These are phyloP conservation scores for Penicillium brevicompactum DNA, from an alignment of 2,329 filamentous ascomycete genomes.

Conservation along the genomic window DNA sequence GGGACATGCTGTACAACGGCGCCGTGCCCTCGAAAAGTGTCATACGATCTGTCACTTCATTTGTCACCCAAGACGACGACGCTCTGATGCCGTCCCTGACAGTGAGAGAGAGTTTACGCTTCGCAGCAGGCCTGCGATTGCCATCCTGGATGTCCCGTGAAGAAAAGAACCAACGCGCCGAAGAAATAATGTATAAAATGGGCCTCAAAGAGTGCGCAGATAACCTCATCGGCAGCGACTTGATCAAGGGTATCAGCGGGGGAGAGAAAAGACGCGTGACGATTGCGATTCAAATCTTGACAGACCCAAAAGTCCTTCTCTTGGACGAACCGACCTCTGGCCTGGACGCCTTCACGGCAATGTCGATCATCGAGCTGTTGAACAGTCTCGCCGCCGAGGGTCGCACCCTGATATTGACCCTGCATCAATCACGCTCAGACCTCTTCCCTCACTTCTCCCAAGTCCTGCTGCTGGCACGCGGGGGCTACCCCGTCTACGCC, in stretches of 20 bases:
- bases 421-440: conserved; percentile 75
- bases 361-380: conserved; percentile 74
- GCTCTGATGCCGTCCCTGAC: conserved; percentile 73
- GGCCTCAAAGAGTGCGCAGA: conserved; percentile 78
- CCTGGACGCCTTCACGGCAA: conserved; percentile 75
- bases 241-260: conserved; percentile 77
- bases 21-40: conserved; percentile 68
- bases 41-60: conserved; percentile 71
- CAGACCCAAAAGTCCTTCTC: conserved; percentile 70
- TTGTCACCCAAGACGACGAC: conserved; percentile 78
- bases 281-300: conserved; percentile 76
- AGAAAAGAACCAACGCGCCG: conserved; percentile 68
- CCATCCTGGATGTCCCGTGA: conserved; percentile 69
- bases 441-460: conserved; percentile 72
- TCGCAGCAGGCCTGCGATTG: conserved; percentile 70
- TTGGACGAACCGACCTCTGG: conserved; percentile 78
- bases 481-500: conserved; percentile 68
- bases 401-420: conserved; percentile 73
- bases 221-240: conserved; percentile 70
- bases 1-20: conserved; percentile 70
- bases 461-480: conserved; percentile 69
- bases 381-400: conserved; percentile 71
- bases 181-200: conserved; percentile 73
- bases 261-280: conserved; percentile 78
- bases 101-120: conserved; percentile 72